Evolutionary conservation across 768 basidiomycete genomes (phyloP).

Genomic region (Tricholoma bakamatsutake): DNA sequence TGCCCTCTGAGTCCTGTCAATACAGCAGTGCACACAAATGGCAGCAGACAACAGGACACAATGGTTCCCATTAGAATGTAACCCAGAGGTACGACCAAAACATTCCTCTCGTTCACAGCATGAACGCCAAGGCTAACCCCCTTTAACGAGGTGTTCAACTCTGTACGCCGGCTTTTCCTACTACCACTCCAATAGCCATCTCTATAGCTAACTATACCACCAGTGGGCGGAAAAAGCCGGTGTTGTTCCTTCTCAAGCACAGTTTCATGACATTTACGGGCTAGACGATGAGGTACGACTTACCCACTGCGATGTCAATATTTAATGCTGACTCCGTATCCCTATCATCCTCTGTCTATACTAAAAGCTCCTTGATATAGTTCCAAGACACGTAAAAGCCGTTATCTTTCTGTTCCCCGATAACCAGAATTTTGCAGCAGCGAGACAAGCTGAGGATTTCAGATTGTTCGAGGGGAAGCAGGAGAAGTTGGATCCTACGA

Average conservation of each 20-base stretch:
- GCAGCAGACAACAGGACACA: neutral
- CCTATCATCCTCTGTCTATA: neutral
- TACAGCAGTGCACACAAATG: too few species aligned
- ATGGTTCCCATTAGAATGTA: conserved; percentile 2
- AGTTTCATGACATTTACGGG: conserved; percentile 70
- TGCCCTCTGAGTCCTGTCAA: too few species aligned
- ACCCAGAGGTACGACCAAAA: neutral
- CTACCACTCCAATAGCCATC: neutral
- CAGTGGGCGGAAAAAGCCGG: conserved; percentile 2
- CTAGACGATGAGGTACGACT: conserved; percentile 55
- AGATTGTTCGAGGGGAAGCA: too few species aligned
- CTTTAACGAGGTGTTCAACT: neutral
- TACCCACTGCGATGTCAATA: neutral
- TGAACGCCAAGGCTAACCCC: neutral
- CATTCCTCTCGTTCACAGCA: too few species aligned
- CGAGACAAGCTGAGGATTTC: neutral
- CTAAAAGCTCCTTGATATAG: conserved; percentile 63
- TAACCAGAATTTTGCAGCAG: neutral
- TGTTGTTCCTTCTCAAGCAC: conserved; percentile 3
- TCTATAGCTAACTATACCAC: neutral
- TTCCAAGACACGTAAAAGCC: conserved; percentile 73
- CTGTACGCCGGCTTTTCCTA: neutral
- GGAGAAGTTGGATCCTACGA: too few species aligned
- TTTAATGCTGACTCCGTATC: too few species aligned
- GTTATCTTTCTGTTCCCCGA: conserved; percentile 77